Evolutionary conservation across 805 yeast genomes (phyloP), one percentile per base, ranked within the genome.

Genomic region (Yamadazyma insecticola): DNA sequence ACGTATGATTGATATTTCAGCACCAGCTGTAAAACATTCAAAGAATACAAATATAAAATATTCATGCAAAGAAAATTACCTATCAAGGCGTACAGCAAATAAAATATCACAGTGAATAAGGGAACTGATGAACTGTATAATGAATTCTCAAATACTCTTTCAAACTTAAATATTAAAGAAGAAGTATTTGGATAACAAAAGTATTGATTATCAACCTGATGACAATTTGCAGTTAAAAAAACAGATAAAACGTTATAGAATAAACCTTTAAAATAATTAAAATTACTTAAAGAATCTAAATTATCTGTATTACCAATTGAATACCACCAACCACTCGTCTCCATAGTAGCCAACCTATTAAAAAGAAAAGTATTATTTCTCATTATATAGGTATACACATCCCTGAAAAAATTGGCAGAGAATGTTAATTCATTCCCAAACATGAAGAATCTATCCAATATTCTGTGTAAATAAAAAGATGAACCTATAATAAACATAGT

Each of bases 391-490:
- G 65, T 55, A 32, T 49, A 22, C n/a, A 51, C 37, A 32, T 61
- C 66, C 16, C 36, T 24, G 19, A 55, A 35, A 26, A 51, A 52
- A 26, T 49, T 53, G 13, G 43, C 40, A n/a, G 61, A 48, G 30
- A 47, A 59, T 2, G 65, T 55, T 12, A 51, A 43, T 24, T 51
- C 38, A 32, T 55, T 51, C 16, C 58, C 53, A 26, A 47, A 51
- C 21, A 45, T 36, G 24, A 51, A 43, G 13, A 59, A 37, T 14
- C 41, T 24, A 28, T 35, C 35, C 17, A 49, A 23, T 7, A 50
- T 28, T n/a, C 43, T 33, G 16, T 46, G 50, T 16, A 51, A 34
- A 31, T 49, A 49, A 22, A 36, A 35, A 2, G 40, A 28, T 11
- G 41, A 29, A 5, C 46, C 47, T 15, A 45, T 20, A 2, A 41